phyloP scores from a whole-genome alignment of 768 basidiomycete genomes.

The Xerocomellus dryophilus region DNA sequence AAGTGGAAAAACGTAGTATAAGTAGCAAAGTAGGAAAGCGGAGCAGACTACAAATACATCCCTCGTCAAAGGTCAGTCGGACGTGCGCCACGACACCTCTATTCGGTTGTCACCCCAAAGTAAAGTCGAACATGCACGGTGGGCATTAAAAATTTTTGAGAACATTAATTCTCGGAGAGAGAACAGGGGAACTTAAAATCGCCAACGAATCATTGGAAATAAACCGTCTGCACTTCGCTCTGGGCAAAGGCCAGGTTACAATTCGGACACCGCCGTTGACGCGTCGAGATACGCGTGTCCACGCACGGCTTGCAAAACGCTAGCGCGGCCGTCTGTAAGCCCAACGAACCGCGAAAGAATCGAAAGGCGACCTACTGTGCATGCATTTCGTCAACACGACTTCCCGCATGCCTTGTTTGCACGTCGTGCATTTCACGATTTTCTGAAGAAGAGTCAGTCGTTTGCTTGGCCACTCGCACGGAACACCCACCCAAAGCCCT shows the following conservation, averaged over 20 bases:
- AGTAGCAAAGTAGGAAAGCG: no score
- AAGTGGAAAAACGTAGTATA: no score
- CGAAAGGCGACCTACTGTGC: constrained; percentile 64
- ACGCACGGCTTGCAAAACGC: constrained; percentile 86
- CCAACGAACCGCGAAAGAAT: background rate
- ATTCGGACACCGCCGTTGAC: constrained; percentile 92
- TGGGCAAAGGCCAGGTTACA: constrained; percentile 80
- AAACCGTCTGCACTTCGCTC: constrained; percentile 73
- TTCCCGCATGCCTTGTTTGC: constrained; percentile 71
- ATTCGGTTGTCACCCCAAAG: no score
- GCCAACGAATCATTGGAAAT: constrained; percentile 44
- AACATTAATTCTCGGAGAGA: no score
- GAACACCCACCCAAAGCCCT: constrained; percentile 50
- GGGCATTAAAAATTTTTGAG: no score
- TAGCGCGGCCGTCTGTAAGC: constrained; percentile 26
- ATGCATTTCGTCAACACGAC: constrained; percentile 85
- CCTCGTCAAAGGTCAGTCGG: no score
- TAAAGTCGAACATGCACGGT: no score
- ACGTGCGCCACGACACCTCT: no score
- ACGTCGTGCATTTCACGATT: constrained; percentile 87
- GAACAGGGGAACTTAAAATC: background rate
- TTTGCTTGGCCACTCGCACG: background rate
- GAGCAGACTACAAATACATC: no score
- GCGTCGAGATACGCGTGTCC: constrained; percentile 81
- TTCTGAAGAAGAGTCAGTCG: constrained; percentile 41